Conservation (phyloP, 306 rosid species). For the Prosopis cineraria region DNA sequence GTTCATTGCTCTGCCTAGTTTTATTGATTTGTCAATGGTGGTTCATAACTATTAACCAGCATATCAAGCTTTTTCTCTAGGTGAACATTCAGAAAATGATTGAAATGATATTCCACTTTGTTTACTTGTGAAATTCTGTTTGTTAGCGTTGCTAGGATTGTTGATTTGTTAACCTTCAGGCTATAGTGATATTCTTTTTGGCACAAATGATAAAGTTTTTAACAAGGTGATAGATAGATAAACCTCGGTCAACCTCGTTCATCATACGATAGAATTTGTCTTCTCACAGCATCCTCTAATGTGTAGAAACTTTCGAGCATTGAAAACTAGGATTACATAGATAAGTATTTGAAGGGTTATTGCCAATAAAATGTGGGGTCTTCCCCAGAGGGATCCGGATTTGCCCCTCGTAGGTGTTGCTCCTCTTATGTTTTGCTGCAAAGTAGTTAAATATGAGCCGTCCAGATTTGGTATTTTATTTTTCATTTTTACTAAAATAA, state of each 20-base stretch:
- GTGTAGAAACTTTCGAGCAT: conserved; percentile 5
- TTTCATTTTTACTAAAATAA: too few species aligned
- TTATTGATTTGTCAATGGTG: conserved; percentile 42
- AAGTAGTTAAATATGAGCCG: too few species aligned
- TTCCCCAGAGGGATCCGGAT: too few species aligned
- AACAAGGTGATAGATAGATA: conserved; percentile 5
- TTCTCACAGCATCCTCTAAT: too few species aligned
- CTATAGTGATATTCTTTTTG: too few species aligned
- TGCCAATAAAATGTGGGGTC: too few species aligned
- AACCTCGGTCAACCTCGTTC: conserved; percentile 3
- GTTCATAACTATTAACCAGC: conserved; percentile 44
- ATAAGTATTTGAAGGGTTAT: too few species aligned
- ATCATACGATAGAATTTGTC: conserved; percentile 8
- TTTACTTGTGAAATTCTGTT: conserved; percentile 47
- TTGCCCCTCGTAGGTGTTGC: too few species aligned
- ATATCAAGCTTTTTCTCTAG: conserved; percentile 34
- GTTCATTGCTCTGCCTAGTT: conserved; percentile 33
- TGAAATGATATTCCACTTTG: conserved; percentile 49
- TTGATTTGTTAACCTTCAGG: conserved; percentile 23
- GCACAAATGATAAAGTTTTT: conserved; percentile 29
- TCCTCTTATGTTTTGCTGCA: too few species aligned
- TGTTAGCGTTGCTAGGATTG: conserved; percentile 33
- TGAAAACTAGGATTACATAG: too few species aligned
- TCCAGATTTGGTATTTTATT: too few species aligned
- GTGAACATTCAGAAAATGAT: conserved; percentile 38